phyloP scores from a whole-genome alignment of 1,139 yeast genomes.

The Chernovozyma sophiae-reginae region DNA sequence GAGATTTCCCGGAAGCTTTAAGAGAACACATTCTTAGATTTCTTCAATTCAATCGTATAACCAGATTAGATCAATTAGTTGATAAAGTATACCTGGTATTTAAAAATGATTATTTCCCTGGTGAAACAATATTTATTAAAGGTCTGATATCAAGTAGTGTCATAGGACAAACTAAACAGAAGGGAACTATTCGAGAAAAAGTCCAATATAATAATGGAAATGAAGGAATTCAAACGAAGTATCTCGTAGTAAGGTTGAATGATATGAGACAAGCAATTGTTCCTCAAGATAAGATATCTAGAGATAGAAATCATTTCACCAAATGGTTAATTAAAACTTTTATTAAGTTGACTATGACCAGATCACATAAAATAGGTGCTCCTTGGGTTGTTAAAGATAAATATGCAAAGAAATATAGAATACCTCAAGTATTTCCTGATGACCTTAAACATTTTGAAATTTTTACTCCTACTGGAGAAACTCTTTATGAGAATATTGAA shows the following conservation, averaged over 20 bases:
- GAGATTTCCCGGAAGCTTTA: conserved; percentile 83
- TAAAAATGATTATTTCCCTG: conserved; percentile 85
- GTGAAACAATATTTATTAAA: conserved; percentile 73
- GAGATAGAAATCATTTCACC: conserved; percentile 86
- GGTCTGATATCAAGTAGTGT: conserved; percentile 15
- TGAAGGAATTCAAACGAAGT: conserved; percentile 33
- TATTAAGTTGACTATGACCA: conserved; percentile 74
- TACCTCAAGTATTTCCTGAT: conserved; percentile 55
- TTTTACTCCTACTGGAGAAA: conserved; percentile 39
- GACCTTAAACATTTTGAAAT: conserved; percentile 42
- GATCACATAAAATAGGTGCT: conserved; percentile 85
- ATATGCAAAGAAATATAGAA: conserved; percentile 59
- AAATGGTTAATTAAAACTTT: conserved; percentile 88
- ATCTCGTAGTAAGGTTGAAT: conserved; percentile 56
- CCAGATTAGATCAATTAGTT: conserved; percentile 80
- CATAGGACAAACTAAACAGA: conserved; percentile 18
- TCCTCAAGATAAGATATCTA: conserved; percentile 65
- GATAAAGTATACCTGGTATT: conserved; percentile 77
- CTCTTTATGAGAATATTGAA: conserved; percentile 16
- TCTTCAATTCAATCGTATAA: conserved; percentile 77
- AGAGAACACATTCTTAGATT: conserved; percentile 86
- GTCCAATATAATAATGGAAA: conserved; percentile 49
- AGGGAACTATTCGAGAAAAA: conserved; percentile 42
- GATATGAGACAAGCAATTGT: conserved; percentile 61
- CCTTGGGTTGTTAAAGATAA: conserved; percentile 94